A percentile compares a stretch with the other conserved stretches of the same genome.
phyloP scores from a whole-genome alignment of 176 grass and related monocot genomes.

The Oryza meyeriana region DNA sequence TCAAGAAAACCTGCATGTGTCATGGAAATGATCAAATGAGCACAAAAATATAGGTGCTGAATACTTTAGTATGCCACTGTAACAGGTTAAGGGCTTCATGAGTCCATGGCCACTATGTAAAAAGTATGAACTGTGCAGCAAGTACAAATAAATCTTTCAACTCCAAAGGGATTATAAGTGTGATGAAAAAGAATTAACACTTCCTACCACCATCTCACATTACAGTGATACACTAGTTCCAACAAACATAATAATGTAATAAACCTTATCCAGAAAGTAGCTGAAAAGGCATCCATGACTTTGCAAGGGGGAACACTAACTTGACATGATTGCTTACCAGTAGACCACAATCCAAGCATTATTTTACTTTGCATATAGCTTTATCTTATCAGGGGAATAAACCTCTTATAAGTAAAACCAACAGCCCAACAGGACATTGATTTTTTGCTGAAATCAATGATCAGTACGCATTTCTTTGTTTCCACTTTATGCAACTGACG shows the following conservation, averaged over 20 bases:
- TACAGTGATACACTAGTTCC: not conserved
- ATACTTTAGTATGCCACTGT: not conserved
- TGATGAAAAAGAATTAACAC: not conserved
- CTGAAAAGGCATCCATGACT: constrained; percentile 4
- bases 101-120: not conserved
- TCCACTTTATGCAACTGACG: not conserved
- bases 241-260: not conserved
- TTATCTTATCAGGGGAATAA: not conserved
- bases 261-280: constrained; percentile 11
- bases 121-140: not conserved
- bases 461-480: not conserved
- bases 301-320: not conserved
- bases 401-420: not conserved
- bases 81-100: not conserved
- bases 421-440: not conserved
- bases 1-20: constrained; percentile 87
- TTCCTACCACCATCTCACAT: not conserved
- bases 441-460: not conserved
- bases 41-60: not conserved
- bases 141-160: not conserved
- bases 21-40: constrained; percentile 28
- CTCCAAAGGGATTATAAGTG: not conserved
- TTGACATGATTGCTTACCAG: not conserved
- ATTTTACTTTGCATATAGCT: not conserved
- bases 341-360: not conserved